A percentile compares a stretch with the other conserved stretches of the same genome.
Evolutionary conservation across 495 filamentous ascomycete species (phyloP).

Genomic region (Xanthoparmelia taractica): DNA sequence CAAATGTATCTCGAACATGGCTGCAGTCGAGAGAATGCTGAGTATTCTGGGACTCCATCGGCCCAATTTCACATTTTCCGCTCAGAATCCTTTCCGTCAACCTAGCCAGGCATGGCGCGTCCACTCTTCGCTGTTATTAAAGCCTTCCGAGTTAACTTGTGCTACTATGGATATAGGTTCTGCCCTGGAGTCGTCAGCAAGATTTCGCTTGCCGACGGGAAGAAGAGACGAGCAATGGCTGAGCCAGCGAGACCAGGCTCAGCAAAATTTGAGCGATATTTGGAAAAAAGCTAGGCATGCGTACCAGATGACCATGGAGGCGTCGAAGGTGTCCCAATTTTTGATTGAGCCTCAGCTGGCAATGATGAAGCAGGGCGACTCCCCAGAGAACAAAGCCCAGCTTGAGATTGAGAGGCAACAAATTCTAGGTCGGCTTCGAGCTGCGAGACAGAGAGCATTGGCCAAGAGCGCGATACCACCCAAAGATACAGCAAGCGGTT

Average conservation of each 20-base stretch:
- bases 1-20: background rate
- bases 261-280: background rate
- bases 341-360: background rate
- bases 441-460: background rate
- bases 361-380: background rate
- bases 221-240: background rate
- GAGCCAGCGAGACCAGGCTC: background rate
- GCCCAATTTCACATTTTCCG: background rate
- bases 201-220: background rate
- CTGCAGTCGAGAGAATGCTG: background rate
- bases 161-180: background rate
- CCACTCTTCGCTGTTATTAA: background rate
- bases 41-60: background rate
- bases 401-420: background rate
- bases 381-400: background rate
- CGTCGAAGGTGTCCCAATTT: rapidly evolving
- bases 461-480: background rate
- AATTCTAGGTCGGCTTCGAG: background rate
- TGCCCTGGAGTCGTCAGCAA: background rate
- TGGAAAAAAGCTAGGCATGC: background rate
- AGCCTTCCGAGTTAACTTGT: background rate
- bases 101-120: background rate
- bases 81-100: background rate
- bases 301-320: background rate
- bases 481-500: background rate